Evolutionary conservation across 345 rosid genomes (phyloP).

Genomic region (Aquilaria malaccensis): DNA sequence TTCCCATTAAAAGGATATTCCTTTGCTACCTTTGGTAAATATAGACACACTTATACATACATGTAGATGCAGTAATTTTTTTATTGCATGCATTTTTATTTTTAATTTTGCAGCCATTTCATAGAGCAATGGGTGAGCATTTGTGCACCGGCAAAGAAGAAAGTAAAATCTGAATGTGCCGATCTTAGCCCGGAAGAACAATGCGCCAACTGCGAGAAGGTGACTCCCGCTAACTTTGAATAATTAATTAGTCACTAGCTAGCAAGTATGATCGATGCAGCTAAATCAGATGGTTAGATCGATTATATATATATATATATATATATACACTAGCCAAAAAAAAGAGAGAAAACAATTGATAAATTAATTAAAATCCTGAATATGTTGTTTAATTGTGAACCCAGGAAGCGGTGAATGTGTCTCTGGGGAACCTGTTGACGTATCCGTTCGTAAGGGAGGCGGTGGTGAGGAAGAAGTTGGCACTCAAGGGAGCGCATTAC

Average conservation of each 20-base stretch:
- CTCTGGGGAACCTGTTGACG: constrained; percentile 62
- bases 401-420: constrained; percentile 83
- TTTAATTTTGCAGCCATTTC: constrained; percentile 51
- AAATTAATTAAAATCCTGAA: too few species aligned
- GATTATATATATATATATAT: too few species aligned
- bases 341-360: too few species aligned
- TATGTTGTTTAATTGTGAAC: neutral
- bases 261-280: too few species aligned
- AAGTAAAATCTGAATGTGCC: constrained; percentile 44
- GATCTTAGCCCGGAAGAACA: constrained; percentile 50
- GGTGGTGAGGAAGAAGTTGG: constrained; percentile 38
- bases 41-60: too few species aligned
- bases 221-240: constrained; percentile 6
- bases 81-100: neutral
- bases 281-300: too few species aligned
- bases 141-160: constrained; percentile 64
- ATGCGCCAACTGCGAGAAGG: constrained; percentile 86
- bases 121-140: constrained; percentile 87
- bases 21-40: too few species aligned
- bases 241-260: too few species aligned
- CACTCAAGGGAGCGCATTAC: constrained; percentile 67
- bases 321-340: too few species aligned
- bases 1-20: too few species aligned
- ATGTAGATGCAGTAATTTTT: too few species aligned
- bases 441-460: constrained; percentile 75